Evolutionary conservation across 306 rosid species (phyloP), one percentile per base, ranked within the genome.

Genomic region (Amphicarpaea edgeworthii): DNA sequence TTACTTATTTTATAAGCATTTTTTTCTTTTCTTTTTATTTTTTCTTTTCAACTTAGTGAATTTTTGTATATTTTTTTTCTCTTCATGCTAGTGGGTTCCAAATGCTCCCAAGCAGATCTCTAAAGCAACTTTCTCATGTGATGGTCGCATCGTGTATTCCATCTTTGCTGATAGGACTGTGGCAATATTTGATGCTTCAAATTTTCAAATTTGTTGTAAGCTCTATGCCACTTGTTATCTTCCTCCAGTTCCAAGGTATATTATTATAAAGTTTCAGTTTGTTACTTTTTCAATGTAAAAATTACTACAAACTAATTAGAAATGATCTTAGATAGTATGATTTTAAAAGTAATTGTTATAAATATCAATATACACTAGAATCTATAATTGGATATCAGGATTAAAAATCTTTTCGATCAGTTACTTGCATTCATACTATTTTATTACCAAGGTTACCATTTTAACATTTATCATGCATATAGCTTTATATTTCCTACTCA

Each of bases 41-140:
- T 38, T 32, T 32, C 2, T 40, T 12, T 46, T 75, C 8, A 14
- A 14, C 50, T 17, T 8, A 16, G 6, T 55, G 7, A 32, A 58
- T 21, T 15, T 9, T 3, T 24, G 1, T 24, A 1, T 24, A 1
- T 24, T 16, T 7, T 46, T 5, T 63, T 15, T 7, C 10, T n/a
- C 7, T 51, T 63, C 30, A 6, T 34, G 46, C 15, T 75, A 87
- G 87, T 87, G 86, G 87, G 50, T 60, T 41, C 72, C 81, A 3
- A 46, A 59, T 24, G 74, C 21, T 42, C 17, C 64, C 6, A 38
- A 38, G 23, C 26, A 23, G 1, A 81, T 87, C 65, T 28, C 79
- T 7, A 74, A 83, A 17, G 91, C 86, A 46, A 72, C 84, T 15
- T 87, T 73, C 66, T 85, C 89, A 37, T 80, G 64, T 10, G 76